A percentile compares a stretch with the other conserved stretches of the same genome.
These are phyloP conservation scores for Citrullus mucosospermus DNA, from an alignment of 306 rosid genomes.

Conservation along the genomic window DNA sequence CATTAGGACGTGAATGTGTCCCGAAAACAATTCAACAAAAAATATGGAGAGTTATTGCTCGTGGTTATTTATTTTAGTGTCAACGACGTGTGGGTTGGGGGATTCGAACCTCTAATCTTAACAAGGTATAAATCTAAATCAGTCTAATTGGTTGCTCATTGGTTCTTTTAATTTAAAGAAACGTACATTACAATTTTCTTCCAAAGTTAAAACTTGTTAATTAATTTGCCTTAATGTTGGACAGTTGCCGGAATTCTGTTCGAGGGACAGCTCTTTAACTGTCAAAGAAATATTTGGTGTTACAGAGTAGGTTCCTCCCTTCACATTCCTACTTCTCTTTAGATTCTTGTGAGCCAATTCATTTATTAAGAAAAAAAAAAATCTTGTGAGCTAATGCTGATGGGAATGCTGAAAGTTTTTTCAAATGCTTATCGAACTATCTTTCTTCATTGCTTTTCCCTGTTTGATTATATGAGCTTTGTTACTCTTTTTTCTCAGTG, in stretches of 20 bases:
- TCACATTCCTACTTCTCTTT: constrained; percentile 1
- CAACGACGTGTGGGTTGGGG: no score
- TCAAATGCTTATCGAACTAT: not conserved
- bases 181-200: not conserved
- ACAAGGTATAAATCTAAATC: no score
- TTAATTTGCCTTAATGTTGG: constrained; percentile 14
- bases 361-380: not conserved
- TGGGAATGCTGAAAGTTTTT: not conserved
- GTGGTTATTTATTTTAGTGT: not conserved
- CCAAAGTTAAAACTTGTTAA: constrained; percentile 3
- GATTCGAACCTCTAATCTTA: no score
- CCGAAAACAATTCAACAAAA: not conserved
- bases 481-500: constrained; percentile 29
- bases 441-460: not conserved
- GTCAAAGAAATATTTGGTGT: constrained; percentile 93
- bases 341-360: not conserved
- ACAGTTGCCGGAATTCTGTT: constrained; percentile 85
- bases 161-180: not conserved
- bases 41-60: not conserved
- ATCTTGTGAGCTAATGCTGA: not conserved
- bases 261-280: constrained; percentile 66
- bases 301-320: constrained; percentile 59
- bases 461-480: not conserved
- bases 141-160: no score
- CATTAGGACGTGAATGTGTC: not conserved